Conservation (phyloP, 1,284 basidiomycete genomes). For the Puccinia hordei region DNA sequence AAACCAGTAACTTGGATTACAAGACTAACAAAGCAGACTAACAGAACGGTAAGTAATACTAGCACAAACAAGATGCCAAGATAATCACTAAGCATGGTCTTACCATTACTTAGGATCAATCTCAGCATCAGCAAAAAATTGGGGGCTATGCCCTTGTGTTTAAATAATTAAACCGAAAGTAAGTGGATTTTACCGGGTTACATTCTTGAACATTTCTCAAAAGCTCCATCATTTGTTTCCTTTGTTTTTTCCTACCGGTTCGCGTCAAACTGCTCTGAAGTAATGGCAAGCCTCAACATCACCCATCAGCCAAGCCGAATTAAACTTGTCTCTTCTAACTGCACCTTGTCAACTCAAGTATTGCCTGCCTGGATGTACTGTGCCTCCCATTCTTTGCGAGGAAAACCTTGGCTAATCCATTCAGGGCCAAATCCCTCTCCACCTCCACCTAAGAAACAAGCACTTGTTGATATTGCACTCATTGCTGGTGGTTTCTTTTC, state of each 20-base stretch:
- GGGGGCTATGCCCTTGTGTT: too few species aligned
- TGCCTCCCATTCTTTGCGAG: neutral
- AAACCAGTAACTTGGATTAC: too few species aligned
- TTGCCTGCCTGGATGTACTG: neutral
- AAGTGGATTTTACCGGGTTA: too few species aligned
- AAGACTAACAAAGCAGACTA: too few species aligned
- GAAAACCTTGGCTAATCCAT: neutral
- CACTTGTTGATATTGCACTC: constrained; percentile 32
- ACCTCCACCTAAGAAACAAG: constrained; percentile 40
- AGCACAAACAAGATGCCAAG: too few species aligned
- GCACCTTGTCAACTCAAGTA: neutral
- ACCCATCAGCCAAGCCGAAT: neutral
- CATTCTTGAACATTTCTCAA: too few species aligned
- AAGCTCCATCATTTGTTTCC: neutral
- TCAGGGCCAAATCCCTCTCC: constrained; percentile 7
- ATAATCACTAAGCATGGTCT: too few species aligned
- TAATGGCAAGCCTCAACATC: constrained; percentile 7
- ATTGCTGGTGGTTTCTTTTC: constrained; percentile 38
- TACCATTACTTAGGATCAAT: too few species aligned
- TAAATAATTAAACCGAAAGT: too few species aligned
- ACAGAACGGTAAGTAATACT: too few species aligned
- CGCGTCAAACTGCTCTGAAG: neutral
- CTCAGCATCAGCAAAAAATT: too few species aligned
- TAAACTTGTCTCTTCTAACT: neutral
- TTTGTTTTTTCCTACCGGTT: neutral